Percentiles rank a stretch among this genome's conserved stretches.
These are phyloP conservation scores for Carallia pectinifolia DNA, from an alignment of 345 rosid genomes.

Conservation along the genomic window DNA sequence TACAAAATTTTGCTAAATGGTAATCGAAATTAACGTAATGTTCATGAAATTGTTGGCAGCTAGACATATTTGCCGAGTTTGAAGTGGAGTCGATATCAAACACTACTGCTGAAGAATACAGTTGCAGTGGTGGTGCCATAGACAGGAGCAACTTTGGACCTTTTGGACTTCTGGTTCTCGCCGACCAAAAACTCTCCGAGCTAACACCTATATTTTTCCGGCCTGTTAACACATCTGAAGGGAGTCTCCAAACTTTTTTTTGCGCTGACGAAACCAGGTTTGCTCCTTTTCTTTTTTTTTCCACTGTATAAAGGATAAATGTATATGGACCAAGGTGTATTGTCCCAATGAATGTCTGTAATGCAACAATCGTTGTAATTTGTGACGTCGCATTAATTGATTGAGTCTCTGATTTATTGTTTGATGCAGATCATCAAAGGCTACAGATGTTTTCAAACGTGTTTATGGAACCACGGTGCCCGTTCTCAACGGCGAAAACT, in stretches of 20 bases:
- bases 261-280: slow-evolving; percentile 83
- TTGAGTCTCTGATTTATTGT: neutral
- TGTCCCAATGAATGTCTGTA: too few species aligned
- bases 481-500: slow-evolving; percentile 64
- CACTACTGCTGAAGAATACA: slow-evolving; percentile 25
- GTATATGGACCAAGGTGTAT: too few species aligned
- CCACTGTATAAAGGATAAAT: neutral
- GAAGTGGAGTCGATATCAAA: slow-evolving; percentile 35
- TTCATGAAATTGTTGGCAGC: slow-evolving; percentile 27
- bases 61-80: slow-evolving; percentile 60
- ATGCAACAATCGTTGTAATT: neutral
- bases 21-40: neutral
- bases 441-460: slow-evolving; percentile 53
- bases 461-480: slow-evolving; percentile 69
- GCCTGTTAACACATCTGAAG: slow-evolving; percentile 35
- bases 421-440: slow-evolving; percentile 62
- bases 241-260: slow-evolving; percentile 46
- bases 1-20: neutral
- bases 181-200: slow-evolving; percentile 67
- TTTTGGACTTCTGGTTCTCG: slow-evolving; percentile 66
- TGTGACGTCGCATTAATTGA: neutral
- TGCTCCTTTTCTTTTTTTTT: neutral
- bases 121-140: slow-evolving; percentile 49
- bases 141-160: slow-evolving; percentile 70
- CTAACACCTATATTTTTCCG: slow-evolving; percentile 74